Base-by-base conservation (phyloP, 2,329 filamentous ascomycete genomes). In the Diaporthe destruens region DNA sequence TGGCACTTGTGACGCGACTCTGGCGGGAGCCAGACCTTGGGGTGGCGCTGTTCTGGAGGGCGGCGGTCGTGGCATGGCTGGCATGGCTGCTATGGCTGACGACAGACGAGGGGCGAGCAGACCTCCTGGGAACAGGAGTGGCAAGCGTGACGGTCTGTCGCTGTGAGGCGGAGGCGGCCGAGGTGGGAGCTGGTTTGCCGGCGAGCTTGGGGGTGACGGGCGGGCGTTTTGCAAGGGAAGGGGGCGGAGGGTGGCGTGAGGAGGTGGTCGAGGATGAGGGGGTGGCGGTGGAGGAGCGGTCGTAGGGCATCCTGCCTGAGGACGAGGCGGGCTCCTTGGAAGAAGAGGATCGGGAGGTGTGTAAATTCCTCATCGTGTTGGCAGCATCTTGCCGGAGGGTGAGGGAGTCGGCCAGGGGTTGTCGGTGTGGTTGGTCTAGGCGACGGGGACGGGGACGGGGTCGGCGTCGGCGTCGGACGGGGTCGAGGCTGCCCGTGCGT, bases 11-110 rank as follows among this genome's bases (percentile, higher is more conserved):
- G 72, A 91, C 88, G 76, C 94, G 91, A 76, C 86, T 91, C 80
- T 90, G 94, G 74, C 95, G 88, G 63, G 90, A 86, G 11, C 92
- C 92, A 11, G 94, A 94, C 76, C 95, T 90, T 66, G 94, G 94
- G 4, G 95, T 97, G 79, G 95, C 85, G 80, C 94, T 95, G 80
- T 84, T 88, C 81, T 82, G 90, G 56, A 94, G 82, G 68, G 66
- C 72, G 29, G 73, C 77, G 79, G 76, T 68, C 65, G 69, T 16
- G 12, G 53, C 66, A 29, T 72, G 66, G 67, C 69, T 72, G 32
- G 63, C 34, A 59, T 59, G 56, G 56, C 56, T 59, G 56, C 44
- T 42, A 29, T 72, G 66, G 71, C 69, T 72, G 32, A 71, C 34
- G 20, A 74, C 44, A 6, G 77, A 76, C 29, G 77, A 77, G 29